These are phyloP conservation scores for Aegilops sharonensis DNA, from an alignment of 176 grass and related monocot species.

Conservation along the genomic window DNA sequence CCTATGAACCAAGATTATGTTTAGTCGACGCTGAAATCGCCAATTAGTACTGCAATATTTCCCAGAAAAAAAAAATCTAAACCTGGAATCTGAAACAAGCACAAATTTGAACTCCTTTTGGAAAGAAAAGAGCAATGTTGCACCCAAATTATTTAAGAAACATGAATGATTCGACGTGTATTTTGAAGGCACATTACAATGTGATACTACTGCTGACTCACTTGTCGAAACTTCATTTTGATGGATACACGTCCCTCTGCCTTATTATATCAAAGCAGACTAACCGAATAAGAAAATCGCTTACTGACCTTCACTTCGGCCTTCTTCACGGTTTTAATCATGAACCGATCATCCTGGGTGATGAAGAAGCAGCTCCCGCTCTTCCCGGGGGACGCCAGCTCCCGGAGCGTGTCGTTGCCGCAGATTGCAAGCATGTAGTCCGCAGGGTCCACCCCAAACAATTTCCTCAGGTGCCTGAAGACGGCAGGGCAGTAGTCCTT, in stretches of 20 bases:
- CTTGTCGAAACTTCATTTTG: too few relatives aligned
- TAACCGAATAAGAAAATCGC: neutral
- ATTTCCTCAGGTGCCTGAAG: conserved; percentile 78
- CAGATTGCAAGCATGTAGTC: conserved; percentile 96
- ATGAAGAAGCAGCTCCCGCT: conserved; percentile 86
- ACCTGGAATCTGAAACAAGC: neutral
- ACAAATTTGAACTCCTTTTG: neutral
- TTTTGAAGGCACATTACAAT: too few relatives aligned
- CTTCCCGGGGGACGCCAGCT: conserved; percentile 79
- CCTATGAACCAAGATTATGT: conserved; percentile 19
- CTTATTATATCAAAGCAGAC: neutral
- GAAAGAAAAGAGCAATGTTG: neutral
- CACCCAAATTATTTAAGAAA: neutral
- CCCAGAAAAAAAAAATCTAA: neutral
- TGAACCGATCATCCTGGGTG: conserved; percentile 79
- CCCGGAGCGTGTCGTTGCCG: conserved; percentile 61
- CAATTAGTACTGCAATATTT: neutral
- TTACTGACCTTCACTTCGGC: conserved; percentile 71
- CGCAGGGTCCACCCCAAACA: conserved; percentile 76
- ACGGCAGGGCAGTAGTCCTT: conserved; percentile 86
- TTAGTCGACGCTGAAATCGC: neutral
- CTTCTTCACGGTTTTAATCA: conserved; percentile 86
- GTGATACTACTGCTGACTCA: too few relatives aligned
- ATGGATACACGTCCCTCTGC: too few relatives aligned
- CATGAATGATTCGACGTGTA: too few relatives aligned